Base-by-base conservation (phyloP, 306 rosid species). In the Cicer pinnatifidum region DNA sequence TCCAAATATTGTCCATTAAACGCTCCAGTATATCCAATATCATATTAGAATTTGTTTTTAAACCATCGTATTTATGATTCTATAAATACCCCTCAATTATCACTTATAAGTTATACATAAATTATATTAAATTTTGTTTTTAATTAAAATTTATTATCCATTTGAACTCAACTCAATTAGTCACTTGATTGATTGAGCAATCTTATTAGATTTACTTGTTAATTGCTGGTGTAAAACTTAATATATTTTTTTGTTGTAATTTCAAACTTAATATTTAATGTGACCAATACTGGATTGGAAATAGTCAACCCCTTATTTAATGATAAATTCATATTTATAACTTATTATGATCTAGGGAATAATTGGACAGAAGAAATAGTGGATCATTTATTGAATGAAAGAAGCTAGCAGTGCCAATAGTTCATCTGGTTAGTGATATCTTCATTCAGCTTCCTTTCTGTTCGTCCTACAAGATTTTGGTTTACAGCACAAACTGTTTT, bases 351-450 rank as follows among this genome's bases (percentile, higher is more conserved):
- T 58, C 9, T 52, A 33, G 67, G 58, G 45, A 78, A 68, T 69
- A 82, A 82, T 51, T 58, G 76, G 75, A 77, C 46, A 52, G 0
- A 58, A 16, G 65, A 56, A 41, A 28, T 75, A 70, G 86, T 83
- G 78, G 83, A 64, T 69, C 40, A 19, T 81, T 74, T 23, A 38
- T 56, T 54, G 75, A 74, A 69, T 54, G 83, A 68, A 78, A 44
- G 12, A 71, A 71, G 35, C 35, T 28, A 57, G 62, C 57, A 37
- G 7, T 75, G 59, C 84, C 82, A 83, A 80, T 83, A 8, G 71
- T 41, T 61, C 59, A 48, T 64, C 60, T 76, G 35, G 66, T 76
- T 59, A 23, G 66, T 83, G 77, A 84, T 57, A 64, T 67, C 9
- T 67, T 60, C 72, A 53, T 39, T 37, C 75, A 72, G 59, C 72